Base-by-base conservation (phyloP, 305 asterid species). In the Fraxinus xanthoxyloides region DNA sequence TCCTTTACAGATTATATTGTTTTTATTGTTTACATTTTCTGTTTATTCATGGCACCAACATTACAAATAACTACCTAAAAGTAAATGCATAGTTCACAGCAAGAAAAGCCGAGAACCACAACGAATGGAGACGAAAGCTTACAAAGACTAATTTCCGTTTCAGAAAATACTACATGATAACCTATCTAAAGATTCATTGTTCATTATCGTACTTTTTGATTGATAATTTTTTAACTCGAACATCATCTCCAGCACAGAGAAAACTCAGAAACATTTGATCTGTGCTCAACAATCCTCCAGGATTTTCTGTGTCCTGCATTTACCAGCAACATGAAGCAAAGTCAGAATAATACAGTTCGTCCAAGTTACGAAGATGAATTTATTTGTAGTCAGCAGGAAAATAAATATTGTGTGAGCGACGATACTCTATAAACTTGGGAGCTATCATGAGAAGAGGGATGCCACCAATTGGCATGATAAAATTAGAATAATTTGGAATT, bases 241-340 rank as follows among this genome's bases (percentile, higher is more conserved):
- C 72, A 63, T 12, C 23, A 79, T 79, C 43, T 79, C 38, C 63
- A 38, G 21, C 13, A 70, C 26, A 30, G 31, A 43, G 72, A 74
- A 17, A 26, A 26, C 4, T 32, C 17, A 24, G 61, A 40, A 17
- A 32, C 13, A 40, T 7, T 15, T 26, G 3, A 59, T 77, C 54
- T 35, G 82, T 80, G 76, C 75, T 67, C 75, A 72, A 10, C 69
- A 59, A 59, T 21, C 80, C 56, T 32, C 67, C 21, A 70, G 54
- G 72, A 30, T 73, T 72, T 77, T 21, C 73, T 63, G 76, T 72
- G 56, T 85, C 80, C 90, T 84, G 81, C 78, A 81, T 48, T 24
- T 78, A 43, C 21, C 56, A 79, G 76, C 82, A 84, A 73, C 73
- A 79, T 36, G 78, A 69, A 26, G 26, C 75, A 31, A 35, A 26